phyloP scores from a whole-genome alignment of 805 yeast genomes.

The Metschnikowia shivogae region DNA sequence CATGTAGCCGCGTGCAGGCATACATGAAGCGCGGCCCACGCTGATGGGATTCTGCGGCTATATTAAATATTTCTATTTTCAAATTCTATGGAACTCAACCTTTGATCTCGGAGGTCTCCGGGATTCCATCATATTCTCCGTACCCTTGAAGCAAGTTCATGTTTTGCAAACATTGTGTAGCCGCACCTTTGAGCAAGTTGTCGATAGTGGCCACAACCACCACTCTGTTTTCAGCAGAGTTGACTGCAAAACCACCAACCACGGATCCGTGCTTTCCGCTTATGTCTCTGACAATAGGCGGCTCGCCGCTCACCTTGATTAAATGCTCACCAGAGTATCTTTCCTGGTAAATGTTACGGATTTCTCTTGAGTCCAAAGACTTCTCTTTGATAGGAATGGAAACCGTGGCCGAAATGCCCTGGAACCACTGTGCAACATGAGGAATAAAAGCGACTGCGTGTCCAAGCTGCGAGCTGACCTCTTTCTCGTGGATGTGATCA shows the following conservation, averaged over 20 bases:
- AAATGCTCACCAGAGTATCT: constrained; percentile 84
- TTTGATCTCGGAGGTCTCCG: constrained; percentile 35
- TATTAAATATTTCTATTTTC: background rate
- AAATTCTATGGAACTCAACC: constrained; percentile 2
- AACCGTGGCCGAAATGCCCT: constrained; percentile 92
- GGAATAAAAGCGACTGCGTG: constrained; percentile 84
- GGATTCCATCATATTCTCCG: constrained; percentile 94
- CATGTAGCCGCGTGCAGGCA: background rate
- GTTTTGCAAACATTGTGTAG: constrained; percentile 96
- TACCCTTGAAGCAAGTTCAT: constrained; percentile 86
- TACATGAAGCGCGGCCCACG: too few species aligned
- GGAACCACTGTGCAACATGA: constrained; percentile 99
- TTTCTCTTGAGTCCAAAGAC: constrained; percentile 71
- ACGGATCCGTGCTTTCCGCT: constrained; percentile 93
- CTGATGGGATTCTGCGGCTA: too few species aligned
- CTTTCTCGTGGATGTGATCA: constrained; percentile 95
- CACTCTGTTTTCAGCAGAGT: constrained; percentile 81
- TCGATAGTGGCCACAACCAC: constrained; percentile 95
- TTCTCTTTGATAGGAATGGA: constrained; percentile 75
- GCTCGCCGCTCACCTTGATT: constrained; percentile 82
- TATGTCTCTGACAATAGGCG: constrained; percentile 88
- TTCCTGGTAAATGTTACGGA: constrained; percentile 81
- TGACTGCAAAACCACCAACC: constrained; percentile 94
- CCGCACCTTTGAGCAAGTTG: constrained; percentile 95
- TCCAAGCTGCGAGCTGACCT: constrained; percentile 79